Evolutionary conservation across 1,284 basidiomycete species (phyloP).

Genomic region (Moesziomyces sp.): DNA sequence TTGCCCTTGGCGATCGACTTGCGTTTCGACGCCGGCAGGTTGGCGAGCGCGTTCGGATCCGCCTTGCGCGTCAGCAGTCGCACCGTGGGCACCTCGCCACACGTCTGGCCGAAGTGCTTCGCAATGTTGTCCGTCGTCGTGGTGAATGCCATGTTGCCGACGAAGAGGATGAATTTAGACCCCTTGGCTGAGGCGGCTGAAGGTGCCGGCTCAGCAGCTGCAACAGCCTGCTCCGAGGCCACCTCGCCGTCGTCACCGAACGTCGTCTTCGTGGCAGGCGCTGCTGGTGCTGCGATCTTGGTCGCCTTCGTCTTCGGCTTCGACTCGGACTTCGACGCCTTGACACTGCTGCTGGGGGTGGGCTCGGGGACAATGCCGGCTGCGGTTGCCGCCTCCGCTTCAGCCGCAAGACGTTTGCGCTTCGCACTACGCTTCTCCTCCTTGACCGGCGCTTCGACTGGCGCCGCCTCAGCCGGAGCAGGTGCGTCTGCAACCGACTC

Average conservation of each 20-base stretch:
- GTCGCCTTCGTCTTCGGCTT: slow-evolving; percentile 17
- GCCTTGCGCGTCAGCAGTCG: slow-evolving; percentile 62
- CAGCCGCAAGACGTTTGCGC: slow-evolving; percentile 44
- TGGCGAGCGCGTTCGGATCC: slow-evolving; percentile 44
- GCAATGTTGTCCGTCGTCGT: slow-evolving; percentile 57
- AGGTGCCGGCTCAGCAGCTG: slow-evolving; percentile 2
- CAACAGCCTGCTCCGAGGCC: slow-evolving; percentile 19
- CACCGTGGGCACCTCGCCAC: slow-evolving; percentile 62
- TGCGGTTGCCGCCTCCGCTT: slow-evolving; percentile 16
- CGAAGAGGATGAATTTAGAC: slow-evolving; percentile 61
- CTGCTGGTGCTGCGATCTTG: slow-evolving; percentile 9
- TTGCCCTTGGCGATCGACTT: slow-evolving; percentile 67
- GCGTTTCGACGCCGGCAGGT: slow-evolving; percentile 60
- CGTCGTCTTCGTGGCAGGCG: slow-evolving; percentile 36
- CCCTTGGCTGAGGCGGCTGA: slow-evolving; percentile 11
- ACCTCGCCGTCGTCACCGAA: slow-evolving; percentile 46
- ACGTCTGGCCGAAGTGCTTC: slow-evolving; percentile 58
- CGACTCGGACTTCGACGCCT: slow-evolving; percentile 5
- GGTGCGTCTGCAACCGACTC: slow-evolving; percentile 2
- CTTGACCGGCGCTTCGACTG: slow-evolving; percentile 22
- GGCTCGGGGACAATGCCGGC: slow-evolving; percentile 8
- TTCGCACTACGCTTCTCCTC: slow-evolving; percentile 45
- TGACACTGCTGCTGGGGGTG: background rate
- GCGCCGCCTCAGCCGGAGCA: background rate
- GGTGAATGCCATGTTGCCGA: slow-evolving; percentile 67